Percentiles rank a stretch among this genome's conserved stretches.
phyloP scores from a whole-genome alignment of 1,284 basidiomycete genomes.

The Trichosporon sp. region DNA sequence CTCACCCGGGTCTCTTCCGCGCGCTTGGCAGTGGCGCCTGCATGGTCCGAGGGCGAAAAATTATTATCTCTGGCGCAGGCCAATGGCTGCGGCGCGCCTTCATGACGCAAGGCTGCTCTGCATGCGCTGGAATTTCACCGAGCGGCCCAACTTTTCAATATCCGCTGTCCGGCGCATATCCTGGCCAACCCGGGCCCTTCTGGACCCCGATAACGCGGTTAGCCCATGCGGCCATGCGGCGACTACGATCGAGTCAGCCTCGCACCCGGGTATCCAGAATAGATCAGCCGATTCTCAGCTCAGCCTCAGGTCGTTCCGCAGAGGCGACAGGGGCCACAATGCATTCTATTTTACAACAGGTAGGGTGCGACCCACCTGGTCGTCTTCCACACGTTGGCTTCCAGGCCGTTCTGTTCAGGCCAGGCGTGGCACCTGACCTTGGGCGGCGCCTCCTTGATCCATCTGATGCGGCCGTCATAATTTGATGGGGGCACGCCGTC shows the following conservation, averaged over 20 bases:
- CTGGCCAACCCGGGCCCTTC: background rate
- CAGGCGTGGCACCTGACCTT: slow-evolving; percentile 49
- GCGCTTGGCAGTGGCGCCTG: background rate
- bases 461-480: slow-evolving; percentile 24
- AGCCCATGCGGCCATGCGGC: background rate
- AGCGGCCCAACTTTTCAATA: background rate
- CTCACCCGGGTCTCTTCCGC: slow-evolving; percentile 2
- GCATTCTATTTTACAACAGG: slow-evolving; percentile 13
- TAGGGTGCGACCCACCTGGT: slow-evolving; percentile 44
- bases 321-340: too few relatives aligned
- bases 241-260: background rate
- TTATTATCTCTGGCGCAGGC: background rate
- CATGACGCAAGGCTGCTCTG: background rate
- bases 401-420: slow-evolving; percentile 47
- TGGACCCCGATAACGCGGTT: background rate
- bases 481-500: slow-evolving; percentile 37
- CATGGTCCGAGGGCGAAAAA: background rate
- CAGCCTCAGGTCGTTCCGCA: too few relatives aligned
- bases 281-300: background rate
- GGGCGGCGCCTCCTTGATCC: slow-evolving; percentile 34
- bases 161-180: background rate
- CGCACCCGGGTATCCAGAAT: background rate
- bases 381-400: slow-evolving; percentile 49
- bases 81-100: background rate
- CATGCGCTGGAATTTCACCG: background rate